phyloP scores from a whole-genome alignment of 2,329 filamentous ascomycete species.

The Drechslerella dactyloides region DNA sequence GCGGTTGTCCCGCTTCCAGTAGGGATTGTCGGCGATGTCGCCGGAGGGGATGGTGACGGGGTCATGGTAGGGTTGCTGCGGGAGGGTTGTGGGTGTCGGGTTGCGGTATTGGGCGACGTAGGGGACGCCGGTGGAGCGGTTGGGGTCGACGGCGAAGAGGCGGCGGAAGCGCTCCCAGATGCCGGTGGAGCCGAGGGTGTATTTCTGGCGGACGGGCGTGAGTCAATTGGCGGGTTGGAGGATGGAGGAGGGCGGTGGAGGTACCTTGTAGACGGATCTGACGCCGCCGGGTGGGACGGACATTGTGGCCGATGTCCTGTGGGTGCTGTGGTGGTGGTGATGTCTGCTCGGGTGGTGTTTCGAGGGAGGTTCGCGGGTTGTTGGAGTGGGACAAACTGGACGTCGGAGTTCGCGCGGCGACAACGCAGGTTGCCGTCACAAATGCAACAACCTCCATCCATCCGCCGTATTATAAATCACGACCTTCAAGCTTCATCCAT shows the following conservation, averaged over 20 bases:
- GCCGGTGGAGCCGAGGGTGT: constrained; percentile 87
- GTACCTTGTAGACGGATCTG: constrained; percentile 68
- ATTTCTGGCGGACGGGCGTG: constrained; percentile 71
- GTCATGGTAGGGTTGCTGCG: constrained; percentile 77
- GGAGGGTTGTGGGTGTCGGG: constrained; percentile 76
- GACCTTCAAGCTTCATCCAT: neutral
- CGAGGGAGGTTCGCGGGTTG: neutral
- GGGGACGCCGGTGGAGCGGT: constrained; percentile 88
- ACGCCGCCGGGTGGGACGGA: constrained; percentile 60
- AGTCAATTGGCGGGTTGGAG: constrained; percentile 43
- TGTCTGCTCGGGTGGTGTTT: neutral
- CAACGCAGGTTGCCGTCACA: constrained; percentile 33
- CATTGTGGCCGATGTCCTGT: constrained; percentile 42
- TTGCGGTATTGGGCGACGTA: constrained; percentile 91
- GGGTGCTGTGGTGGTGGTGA: constrained; percentile 1
- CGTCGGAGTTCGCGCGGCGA: constrained; percentile 4
- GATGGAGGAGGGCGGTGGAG: constrained; percentile 28
- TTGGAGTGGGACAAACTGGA: constrained; percentile 17
- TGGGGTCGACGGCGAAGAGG: constrained; percentile 78
- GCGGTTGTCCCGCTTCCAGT: constrained; percentile 93
- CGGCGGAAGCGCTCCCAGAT: constrained; percentile 85
- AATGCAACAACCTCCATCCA: constrained; percentile 36
- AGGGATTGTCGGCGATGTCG: constrained; percentile 88
- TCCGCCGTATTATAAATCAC: neutral
- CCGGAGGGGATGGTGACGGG: constrained; percentile 82